Base-by-base conservation (phyloP, 768 basidiomycete genomes). In the Suillus fuscotomentosus region DNA sequence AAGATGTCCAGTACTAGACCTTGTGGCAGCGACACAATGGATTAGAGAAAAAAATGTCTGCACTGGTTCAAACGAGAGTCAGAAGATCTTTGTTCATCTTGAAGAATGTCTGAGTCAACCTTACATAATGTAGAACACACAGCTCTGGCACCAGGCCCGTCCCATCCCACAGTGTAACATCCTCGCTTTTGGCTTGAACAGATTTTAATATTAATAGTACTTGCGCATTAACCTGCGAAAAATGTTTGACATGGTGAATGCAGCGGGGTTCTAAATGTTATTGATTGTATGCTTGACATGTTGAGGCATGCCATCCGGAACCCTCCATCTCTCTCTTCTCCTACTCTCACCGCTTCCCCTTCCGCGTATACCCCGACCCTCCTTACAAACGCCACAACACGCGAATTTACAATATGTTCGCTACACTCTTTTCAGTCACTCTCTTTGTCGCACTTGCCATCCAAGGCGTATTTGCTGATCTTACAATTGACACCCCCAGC, bases 341-440 rank as follows among this genome's bases (percentile, higher is more conserved):
- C 5, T 34, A 20, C 34, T 13, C 36, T 38, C 53, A 54, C 11
- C 10, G 17, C 51, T 2, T 50, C 17, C 27, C 10, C 17, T 10
- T 34, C 4, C 53, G 24, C 31, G 3, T 53, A 53, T 54, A 54
- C 53, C 53, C 53, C 36, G 20, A 36, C 53, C 20, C 53, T 54
- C 53, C 34, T 54, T 54, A 20, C 31, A 54, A 54, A 54, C 31
- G 11, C 34, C 10, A 34, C 31, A 53, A 34, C 17, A 27, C 51
- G 51, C 51, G 51, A 53, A 53, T 1, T 20, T 27, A 53, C 53
- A 77, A 75, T 77, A 94, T 93, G 92, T 88, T 87, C 84, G 79
- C 86, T 80, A 90, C 92, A 79, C 78, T 93, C 90, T 60, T 91
- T 91, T 83, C 84, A 65, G 73, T 85, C 79, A 81, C 89, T 71